Evolutionary conservation across 2,329 filamentous ascomycete species (phyloP).

Genomic region (Cordyceps javanica): DNA sequence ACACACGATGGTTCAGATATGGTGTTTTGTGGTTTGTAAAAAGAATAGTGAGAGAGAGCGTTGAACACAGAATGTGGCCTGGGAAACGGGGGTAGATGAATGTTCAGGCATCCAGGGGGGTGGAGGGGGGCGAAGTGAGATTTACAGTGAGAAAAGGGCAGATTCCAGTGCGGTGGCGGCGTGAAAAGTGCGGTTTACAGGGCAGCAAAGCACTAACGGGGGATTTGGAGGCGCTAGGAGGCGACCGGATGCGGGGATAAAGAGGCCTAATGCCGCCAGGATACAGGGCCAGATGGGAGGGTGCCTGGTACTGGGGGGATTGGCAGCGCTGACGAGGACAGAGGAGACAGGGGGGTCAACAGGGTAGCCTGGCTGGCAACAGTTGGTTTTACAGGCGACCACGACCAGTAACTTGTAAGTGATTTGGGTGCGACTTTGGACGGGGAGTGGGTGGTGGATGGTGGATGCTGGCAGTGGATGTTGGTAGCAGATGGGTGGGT

Average conservation of each 20-base stretch:
- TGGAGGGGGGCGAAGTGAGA: background rate
- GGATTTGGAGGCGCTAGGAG: background rate
- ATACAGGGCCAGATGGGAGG: background rate
- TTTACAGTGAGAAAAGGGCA: background rate
- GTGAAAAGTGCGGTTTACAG: background rate
- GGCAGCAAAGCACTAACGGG: background rate
- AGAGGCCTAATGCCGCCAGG: background rate
- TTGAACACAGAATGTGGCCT: slow-evolving; percentile 3
- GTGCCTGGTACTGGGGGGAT: background rate
- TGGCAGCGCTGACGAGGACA: background rate
- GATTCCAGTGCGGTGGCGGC: background rate
- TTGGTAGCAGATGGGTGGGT: too few relatives aligned
- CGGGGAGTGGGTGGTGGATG: too few relatives aligned
- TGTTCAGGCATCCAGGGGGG: background rate
- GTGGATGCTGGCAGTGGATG: too few relatives aligned
- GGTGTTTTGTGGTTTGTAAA: slow-evolving; percentile 2
- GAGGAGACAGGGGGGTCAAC: background rate
- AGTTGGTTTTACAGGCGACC: too few relatives aligned
- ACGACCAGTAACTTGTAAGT: too few relatives aligned
- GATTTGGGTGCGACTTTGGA: too few relatives aligned
- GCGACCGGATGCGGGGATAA: slow-evolving; percentile 6
- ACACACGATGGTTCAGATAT: slow-evolving; percentile 6
- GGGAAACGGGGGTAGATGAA: slow-evolving; percentile 14
- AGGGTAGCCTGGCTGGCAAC: too few relatives aligned
- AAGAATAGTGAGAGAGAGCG: background rate